Evolutionary conservation across 1,139 yeast species (phyloP), one percentile per base, ranked within the genome.

Genomic region (Torulaspora globosa): DNA sequence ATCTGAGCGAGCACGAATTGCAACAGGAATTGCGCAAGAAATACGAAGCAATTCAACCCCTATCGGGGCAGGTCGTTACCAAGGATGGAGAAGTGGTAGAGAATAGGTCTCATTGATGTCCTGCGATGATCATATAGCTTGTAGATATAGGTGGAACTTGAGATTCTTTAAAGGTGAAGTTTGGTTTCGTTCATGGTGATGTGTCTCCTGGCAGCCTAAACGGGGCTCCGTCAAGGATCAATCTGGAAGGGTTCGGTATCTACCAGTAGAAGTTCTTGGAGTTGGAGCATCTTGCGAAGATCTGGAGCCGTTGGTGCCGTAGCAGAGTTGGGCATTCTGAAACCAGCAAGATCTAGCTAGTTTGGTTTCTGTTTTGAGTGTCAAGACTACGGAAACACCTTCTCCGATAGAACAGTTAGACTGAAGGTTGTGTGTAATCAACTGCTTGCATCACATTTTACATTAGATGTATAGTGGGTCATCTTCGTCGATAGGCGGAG

Each of bases 1-100:
- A 92, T 59, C 76, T 78, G 45, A 70, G 75, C 39, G 97, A 89
- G 56, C 94, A 89, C 64, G 81, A 78, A 51, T 75, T 80, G 51
- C 97, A 89, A 65, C 77, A 78, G 61, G 76, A 76, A 57, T 75
- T 88, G 57, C 73, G 79, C 52, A 76, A 78, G 50, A 74, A 82
- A 60, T 80, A 78, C 56, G 82, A 82, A 47, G 68, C 75, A 49
- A 62, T 78, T 10, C 97, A 89, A 64, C 87, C 90, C 1, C 74
- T 88, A 43, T 67, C 75, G 5, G 80, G 80, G 12, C 70, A 72
- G 24, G 63, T 67, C 10, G 57, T 56, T 7, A 64, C 69, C 3
- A 53, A 59, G 35, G 63, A 57, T 45, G 58, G 59, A 12, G 59
- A 61, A 30, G 35, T 28, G 34, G 14, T 41, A 29, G 19, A 34